phyloP scores from a whole-genome alignment of 345 rosid species.

The Syzygium aqueum region DNA sequence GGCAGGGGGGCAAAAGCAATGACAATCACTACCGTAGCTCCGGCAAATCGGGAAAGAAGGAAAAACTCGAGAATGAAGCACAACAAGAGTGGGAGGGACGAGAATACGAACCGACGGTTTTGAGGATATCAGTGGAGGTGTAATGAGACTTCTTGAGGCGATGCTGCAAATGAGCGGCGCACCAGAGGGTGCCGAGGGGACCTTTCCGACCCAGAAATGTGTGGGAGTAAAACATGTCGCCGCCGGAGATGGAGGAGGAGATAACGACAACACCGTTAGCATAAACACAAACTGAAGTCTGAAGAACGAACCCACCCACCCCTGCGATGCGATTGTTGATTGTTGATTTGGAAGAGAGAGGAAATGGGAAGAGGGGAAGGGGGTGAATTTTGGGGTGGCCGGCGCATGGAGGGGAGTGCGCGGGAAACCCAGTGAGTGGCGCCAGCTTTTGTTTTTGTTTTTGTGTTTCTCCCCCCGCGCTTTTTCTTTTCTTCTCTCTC shows the following conservation, averaged over 20 bases:
- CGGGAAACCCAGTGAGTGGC: not conserved
- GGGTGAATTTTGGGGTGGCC: not conserved
- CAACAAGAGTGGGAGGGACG: not conserved
- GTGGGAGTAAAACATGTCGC: constrained; percentile 65
- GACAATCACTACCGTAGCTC: too few relatives aligned
- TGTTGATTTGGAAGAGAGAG: not conserved
- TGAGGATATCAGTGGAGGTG: constrained; percentile 47
- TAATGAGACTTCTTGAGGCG: constrained; percentile 79
- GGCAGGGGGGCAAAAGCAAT: not conserved
- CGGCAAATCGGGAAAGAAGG: not conserved
- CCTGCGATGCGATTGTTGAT: not conserved
- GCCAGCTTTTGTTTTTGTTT: not conserved
- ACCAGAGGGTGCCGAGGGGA: constrained; percentile 77
- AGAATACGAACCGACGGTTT: constrained; percentile 41
- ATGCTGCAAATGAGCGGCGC: constrained; percentile 78
- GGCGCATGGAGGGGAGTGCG: not conserved
- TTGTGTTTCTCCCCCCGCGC: not conserved
- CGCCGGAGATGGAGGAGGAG: too few relatives aligned
- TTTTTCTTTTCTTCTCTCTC: not conserved
- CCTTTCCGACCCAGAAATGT: constrained; percentile 65
- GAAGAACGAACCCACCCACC: not conserved
- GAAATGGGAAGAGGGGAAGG: not conserved
- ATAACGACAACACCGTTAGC: not conserved
- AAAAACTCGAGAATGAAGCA: not conserved
- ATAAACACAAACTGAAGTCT: not conserved